These are phyloP conservation scores for Acarospora socialis DNA, from an alignment of 2,329 filamentous ascomycete genomes.

Conservation along the genomic window DNA sequence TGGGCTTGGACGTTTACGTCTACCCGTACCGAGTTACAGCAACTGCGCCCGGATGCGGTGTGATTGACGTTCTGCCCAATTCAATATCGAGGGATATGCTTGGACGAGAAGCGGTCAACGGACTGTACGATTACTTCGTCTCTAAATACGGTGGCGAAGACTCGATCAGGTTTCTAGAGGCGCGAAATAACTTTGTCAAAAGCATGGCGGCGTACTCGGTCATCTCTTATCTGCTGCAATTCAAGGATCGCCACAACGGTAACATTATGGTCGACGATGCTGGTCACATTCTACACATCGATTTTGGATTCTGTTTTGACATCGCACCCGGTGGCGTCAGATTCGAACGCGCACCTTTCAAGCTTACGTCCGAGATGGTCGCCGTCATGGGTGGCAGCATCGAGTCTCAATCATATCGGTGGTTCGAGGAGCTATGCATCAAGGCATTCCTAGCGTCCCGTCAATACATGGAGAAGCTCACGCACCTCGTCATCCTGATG, in stretches of 20 bases:
- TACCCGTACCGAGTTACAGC: constrained; percentile 96
- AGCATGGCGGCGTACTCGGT: constrained; percentile 98
- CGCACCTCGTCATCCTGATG: constrained; percentile 86
- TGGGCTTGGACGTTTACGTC: constrained; percentile 91
- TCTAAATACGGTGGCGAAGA: constrained; percentile 96
- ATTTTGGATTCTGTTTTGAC: constrained; percentile 99
- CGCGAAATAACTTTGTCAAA: constrained; percentile 94
- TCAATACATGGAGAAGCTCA: constrained; percentile 75
- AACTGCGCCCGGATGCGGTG: constrained; percentile 90
- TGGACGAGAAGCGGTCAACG: constrained; percentile 92
- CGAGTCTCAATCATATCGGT: constrained; percentile 75
- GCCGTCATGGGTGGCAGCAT: constrained; percentile 92
- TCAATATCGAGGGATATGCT: constrained; percentile 98
- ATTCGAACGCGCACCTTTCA: constrained; percentile 96
- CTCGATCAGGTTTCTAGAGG: constrained; percentile 85
- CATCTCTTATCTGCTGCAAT: constrained; percentile 90
- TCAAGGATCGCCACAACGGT: constrained; percentile 98
- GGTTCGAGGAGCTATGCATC: constrained; percentile 92
- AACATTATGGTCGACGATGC: constrained; percentile 99
- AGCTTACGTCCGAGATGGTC: constrained; percentile 93
- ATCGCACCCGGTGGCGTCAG: constrained; percentile 94
- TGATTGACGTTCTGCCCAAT: constrained; percentile 95
- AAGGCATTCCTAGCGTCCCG: constrained; percentile 86
- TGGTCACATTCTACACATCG: constrained; percentile 94
- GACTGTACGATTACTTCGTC: constrained; percentile 95